Evolutionary conservation across 2,329 filamentous ascomycete species (phyloP).

Genomic region (Ophiostoma australiae): DNA sequence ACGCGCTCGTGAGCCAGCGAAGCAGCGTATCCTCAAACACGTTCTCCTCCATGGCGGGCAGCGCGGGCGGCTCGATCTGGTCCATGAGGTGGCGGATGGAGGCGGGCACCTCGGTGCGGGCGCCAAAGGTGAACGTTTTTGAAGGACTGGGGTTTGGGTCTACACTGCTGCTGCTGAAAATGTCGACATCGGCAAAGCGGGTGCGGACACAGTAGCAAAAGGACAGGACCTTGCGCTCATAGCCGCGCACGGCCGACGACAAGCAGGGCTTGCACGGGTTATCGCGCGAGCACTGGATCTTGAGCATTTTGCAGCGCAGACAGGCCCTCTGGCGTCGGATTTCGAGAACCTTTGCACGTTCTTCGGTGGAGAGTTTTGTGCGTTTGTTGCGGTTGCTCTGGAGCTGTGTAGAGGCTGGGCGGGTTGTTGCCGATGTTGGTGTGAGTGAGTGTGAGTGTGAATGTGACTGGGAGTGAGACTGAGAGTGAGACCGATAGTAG

Average conservation of each 20-base stretch:
- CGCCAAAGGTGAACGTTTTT: not conserved
- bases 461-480: not conserved
- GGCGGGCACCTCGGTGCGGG: conserved; percentile 21
- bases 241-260: conserved; percentile 31
- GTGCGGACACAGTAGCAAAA: conserved; percentile 34
- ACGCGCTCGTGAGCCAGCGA: conserved; percentile 32
- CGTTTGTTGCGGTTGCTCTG: conserved; percentile 22
- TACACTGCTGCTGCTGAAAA: conserved; percentile 25
- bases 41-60: conserved; percentile 16
- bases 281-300: conserved; percentile 33
- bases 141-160: not conserved
- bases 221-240: conserved; percentile 31
- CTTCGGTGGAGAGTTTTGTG: conserved; percentile 29
- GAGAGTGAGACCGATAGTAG: not conserved
- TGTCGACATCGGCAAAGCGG: conserved; percentile 33
- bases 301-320: conserved; percentile 32
- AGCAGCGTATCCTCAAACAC: conserved; percentile 31
- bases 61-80: conserved; percentile 23
- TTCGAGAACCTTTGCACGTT: conserved; percentile 30
- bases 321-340: conserved; percentile 32
- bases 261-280: conserved; percentile 32
- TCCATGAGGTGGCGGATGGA: conserved; percentile 24
- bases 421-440: not conserved
- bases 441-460: not conserved
- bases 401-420: not conserved